Evolutionary conservation across 2,329 filamentous ascomycete genomes (phyloP).

Genomic region (Xylariales sp.): DNA sequence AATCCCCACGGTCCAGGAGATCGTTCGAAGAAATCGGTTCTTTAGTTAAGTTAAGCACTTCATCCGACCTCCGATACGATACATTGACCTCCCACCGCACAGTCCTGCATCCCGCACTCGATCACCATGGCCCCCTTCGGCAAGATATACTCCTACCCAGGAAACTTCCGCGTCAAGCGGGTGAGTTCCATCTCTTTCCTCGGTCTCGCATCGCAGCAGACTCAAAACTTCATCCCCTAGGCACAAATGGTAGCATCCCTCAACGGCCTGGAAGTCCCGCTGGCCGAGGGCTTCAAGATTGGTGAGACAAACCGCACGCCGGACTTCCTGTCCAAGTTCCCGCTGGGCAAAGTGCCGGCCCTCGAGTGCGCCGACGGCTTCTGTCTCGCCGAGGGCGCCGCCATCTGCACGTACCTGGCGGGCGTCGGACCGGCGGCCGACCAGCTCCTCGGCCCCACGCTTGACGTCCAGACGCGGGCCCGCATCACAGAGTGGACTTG

Average conservation of each 20-base stretch:
- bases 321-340: slow-evolving; percentile 46
- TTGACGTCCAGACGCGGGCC: slow-evolving; percentile 34
- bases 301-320: slow-evolving; percentile 36
- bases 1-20: too few species aligned
- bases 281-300: slow-evolving; percentile 34
- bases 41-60: too few species aligned
- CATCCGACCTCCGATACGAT: too few species aligned
- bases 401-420: slow-evolving; percentile 43
- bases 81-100: too few species aligned
- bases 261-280: slow-evolving; percentile 33
- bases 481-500: slow-evolving; percentile 41
- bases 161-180: slow-evolving; percentile 31
- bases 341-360: slow-evolving; percentile 46
- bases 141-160: slow-evolving; percentile 32
- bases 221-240: slow-evolving; percentile 18
- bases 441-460: slow-evolving; percentile 37
- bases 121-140: slow-evolving; percentile 35
- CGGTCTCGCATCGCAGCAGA: neutral
- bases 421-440: slow-evolving; percentile 36
- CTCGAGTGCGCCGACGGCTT: slow-evolving; percentile 44
- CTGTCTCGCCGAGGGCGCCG: slow-evolving; percentile 38
- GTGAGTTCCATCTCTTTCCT: slow-evolving; percentile 20
- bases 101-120: too few species aligned
- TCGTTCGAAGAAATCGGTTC: too few species aligned
- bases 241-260: slow-evolving; percentile 30